Evolutionary conservation across 2,329 filamentous ascomycete species (phyloP), one percentile per base, ranked within the genome.

Genomic region (Trichothecium sympodiale): DNA sequence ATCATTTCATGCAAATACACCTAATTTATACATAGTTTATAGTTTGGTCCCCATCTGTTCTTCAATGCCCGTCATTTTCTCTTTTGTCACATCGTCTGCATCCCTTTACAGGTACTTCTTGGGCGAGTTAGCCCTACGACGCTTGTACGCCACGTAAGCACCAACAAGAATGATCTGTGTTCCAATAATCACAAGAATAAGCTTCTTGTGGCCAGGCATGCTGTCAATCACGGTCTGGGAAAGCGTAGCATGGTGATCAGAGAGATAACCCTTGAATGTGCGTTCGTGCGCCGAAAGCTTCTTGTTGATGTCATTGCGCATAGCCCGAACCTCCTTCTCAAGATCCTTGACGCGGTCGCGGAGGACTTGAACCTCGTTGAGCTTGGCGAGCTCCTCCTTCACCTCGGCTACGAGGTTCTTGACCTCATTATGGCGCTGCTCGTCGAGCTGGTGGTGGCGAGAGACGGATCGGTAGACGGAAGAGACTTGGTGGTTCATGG

Each of bases 71-170:
- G n/a, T n/a, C n/a, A n/a, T n/a, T n/a, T n/a, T n/a, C n/a, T n/a
- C 38, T 41, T 39, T 39, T 50, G 38, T 46, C 47, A 36, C 43
- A 45, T 20, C 43, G 39, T 35, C 29, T 14, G 27, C 33, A 35
- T 26, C 26, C 14, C 18, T 37, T 51, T 66, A 94, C 54, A 94
- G 62, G 58, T 87, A 95, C 64, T 95, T 95, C 71, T 94, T 94
- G n/a, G 85, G 85, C 57, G 77, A 75, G 43, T 69, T 77, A 28
- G 74, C 69, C 60, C 80, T 75, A 52, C 81, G 78, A 48, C 77
- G 73, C 71, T 94, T 94, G 62, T 94, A 94, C 40, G 79, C 54
- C 27, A 85, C 56, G 53, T 88, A 94, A 1, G 68, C 72, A 3
- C 60, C 75, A 1, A 75, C 74, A 23, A 93, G 64, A 45, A 86